Base-by-base conservation (phyloP, 1,284 basidiomycete species). In the Pyrrhoderma lamaoense region DNA sequence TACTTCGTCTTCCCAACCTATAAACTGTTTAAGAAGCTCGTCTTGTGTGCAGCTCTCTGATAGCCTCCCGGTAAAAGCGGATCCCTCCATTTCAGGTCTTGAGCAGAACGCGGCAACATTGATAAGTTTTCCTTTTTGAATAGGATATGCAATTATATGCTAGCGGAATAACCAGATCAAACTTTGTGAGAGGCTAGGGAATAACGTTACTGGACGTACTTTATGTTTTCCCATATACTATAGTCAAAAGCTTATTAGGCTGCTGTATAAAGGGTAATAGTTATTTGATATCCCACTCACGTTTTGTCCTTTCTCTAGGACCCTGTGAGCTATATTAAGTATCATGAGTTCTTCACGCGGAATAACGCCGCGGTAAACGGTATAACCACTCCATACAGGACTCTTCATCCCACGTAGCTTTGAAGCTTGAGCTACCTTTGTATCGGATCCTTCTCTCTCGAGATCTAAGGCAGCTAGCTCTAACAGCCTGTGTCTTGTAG, bases 181-280 rank as follows among this genome's bases (percentile, higher is more conserved):
- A n/a, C n/a, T n/a, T n/a, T n/a, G n/a, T n/a, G n/a, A 8, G 19
- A 11, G 18, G 46, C 47, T 25, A 54, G 42, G 3, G 27, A 3
- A 7, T 13, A 45, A 14, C 4, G 13, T 39, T n/a, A n/a, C n/a
- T n/a, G n/a, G 59, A n/a, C n/a, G 31, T 27, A 70, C 71, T 39
- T 69, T 68, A 48, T 70, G 60, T 51, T 67, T 71, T 23, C 73
- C 74, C 7, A 70, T 58, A 53, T 74, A 71, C 74, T 77, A 62
- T 60, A 50, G n/a, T 42, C 11, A 42, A 22, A 25, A 25, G 14
- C 2, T 3, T 2, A 14, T 2, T 37, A 7, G 14, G n/a, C 5
- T 40, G n/a, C n/a, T 7, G 38, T 7, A 5, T 22, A 40, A 5
- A 5, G 8, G 8, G 18, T 16, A 8, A 37, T 8, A 23, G 22